These are phyloP conservation scores for Fusarium tuaranense DNA, from an alignment of 2,329 filamentous ascomycete genomes.

Conservation along the genomic window DNA sequence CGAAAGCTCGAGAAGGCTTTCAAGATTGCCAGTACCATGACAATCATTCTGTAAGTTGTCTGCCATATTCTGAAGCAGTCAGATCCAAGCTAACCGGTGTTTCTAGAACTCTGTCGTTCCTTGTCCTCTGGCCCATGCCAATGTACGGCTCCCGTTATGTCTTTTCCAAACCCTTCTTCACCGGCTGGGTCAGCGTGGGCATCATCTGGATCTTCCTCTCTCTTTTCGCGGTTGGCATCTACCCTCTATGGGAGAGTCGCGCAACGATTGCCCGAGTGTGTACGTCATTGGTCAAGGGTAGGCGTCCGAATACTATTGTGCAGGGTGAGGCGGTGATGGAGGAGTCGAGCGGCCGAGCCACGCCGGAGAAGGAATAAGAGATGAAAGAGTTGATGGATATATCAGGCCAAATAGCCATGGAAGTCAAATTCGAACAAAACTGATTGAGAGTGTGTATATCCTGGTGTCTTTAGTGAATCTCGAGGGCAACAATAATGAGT, in stretches of 20 bases:
- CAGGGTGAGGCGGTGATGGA: conserved; percentile 14
- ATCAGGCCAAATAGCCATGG: background rate
- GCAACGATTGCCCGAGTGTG: conserved; percentile 56
- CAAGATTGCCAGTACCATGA: conserved; percentile 54
- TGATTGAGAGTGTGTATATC: background rate
- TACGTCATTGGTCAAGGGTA: conserved; percentile 21
- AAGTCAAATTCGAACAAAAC: background rate
- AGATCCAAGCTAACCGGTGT: conserved; percentile 11
- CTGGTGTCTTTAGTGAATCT: background rate
- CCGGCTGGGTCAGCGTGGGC: conserved; percentile 76
- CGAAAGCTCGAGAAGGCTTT: conserved; percentile 64
- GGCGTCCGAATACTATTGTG: conserved; percentile 21
- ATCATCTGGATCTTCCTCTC: conserved; percentile 80
- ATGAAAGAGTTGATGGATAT: background rate
- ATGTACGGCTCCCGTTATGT: conserved; percentile 87
- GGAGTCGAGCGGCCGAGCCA: conserved; percentile 12
- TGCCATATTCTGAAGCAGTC: background rate
- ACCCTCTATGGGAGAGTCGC: conserved; percentile 83
- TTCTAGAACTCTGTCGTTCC: conserved; percentile 63
- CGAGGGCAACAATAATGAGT: background rate
- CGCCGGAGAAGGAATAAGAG: conserved; percentile 18
- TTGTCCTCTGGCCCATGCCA: conserved; percentile 80
- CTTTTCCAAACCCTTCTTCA: conserved; percentile 70
- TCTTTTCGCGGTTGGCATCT: conserved; percentile 78
- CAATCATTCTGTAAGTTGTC: conserved; percentile 43